Conservation (phyloP, 352 stramenopile genomes). For the Globisporangium okanoganense region DNA sequence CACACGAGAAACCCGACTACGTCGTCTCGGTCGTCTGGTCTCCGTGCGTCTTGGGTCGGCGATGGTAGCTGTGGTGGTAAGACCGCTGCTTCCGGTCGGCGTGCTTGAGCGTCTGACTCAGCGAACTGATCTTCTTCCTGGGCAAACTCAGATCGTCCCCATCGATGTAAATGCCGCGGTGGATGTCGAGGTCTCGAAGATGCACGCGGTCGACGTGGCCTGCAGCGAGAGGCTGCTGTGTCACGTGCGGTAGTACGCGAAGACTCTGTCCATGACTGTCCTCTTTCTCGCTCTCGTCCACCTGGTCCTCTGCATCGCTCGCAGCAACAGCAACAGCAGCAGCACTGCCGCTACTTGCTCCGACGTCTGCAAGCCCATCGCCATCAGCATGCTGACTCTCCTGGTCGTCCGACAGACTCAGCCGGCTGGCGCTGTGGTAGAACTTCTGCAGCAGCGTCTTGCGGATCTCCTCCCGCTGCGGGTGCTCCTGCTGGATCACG, state of each 20-base stretch:
- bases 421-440: slow-evolving; percentile 31
- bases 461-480: slow-evolving; percentile 40
- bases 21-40: slow-evolving; percentile 15
- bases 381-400: slow-evolving; percentile 12
- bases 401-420: slow-evolving; percentile 10
- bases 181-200: slow-evolving; percentile 26
- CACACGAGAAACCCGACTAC: not conserved
- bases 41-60: slow-evolving; percentile 17
- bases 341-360: not conserved
- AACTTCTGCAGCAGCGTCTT: slow-evolving; percentile 43
- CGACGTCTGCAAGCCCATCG: not conserved
- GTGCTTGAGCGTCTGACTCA: slow-evolving; percentile 37
- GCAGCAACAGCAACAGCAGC: not conserved
- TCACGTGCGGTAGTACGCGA: slow-evolving; percentile 1
- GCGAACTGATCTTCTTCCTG: slow-evolving; percentile 36
- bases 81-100: slow-evolving; percentile 40
- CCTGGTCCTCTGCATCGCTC: not conserved
- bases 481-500: slow-evolving; percentile 50
- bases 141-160: slow-evolving; percentile 24
- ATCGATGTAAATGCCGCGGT: slow-evolving; percentile 36
- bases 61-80: slow-evolving; percentile 26
- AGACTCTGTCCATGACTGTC: not conserved
- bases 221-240: slow-evolving; percentile 18
- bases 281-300: slow-evolving; percentile 7
- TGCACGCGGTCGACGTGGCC: slow-evolving; percentile 24